These are phyloP conservation scores for Colletotrichum gigasporum DNA, from an alignment of 2,329 filamentous ascomycete species.

Conservation along the genomic window DNA sequence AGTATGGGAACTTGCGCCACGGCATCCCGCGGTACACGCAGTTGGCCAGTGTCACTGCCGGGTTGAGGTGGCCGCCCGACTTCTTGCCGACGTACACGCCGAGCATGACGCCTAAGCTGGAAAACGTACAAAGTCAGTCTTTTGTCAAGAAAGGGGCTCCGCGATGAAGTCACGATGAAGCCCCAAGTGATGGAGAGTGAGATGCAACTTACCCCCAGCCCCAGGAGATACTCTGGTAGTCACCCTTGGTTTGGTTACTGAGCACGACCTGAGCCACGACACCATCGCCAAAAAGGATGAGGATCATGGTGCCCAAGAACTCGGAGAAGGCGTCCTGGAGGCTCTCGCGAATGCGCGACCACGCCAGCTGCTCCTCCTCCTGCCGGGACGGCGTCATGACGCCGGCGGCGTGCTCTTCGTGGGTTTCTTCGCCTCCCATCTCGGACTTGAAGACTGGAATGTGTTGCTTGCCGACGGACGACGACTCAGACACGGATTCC, in stretches of 20 bases:
- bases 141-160: background rate
- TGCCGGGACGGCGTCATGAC: slow-evolving; percentile 28
- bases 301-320: slow-evolving; percentile 74
- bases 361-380: slow-evolving; percentile 45
- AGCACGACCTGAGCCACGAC: slow-evolving; percentile 75
- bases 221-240: slow-evolving; percentile 60
- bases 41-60: slow-evolving; percentile 76
- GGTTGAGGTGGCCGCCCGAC: slow-evolving; percentile 74
- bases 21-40: slow-evolving; percentile 75
- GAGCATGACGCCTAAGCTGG: slow-evolving; percentile 72
- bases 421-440: slow-evolving; percentile 39
- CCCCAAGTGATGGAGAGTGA: background rate
- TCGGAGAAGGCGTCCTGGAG: slow-evolving; percentile 71
- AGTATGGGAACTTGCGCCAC: slow-evolving; percentile 76
- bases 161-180: slow-evolving; percentile 18
- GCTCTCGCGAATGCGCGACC: slow-evolving; percentile 61
- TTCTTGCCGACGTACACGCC: slow-evolving; percentile 74
- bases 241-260: slow-evolving; percentile 57
- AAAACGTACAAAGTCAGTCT: background rate
- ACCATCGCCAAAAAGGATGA: slow-evolving; percentile 77
- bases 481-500: slow-evolving; percentile 46
- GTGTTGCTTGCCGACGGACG: slow-evolving; percentile 43
- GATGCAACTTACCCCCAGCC: slow-evolving; percentile 55
- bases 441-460: slow-evolving; percentile 41
- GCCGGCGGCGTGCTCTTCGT: slow-evolving; percentile 32